Evolutionary conservation across 306 rosid genomes (phyloP), one percentile per base, ranked within the genome.

Genomic region (Dalbergia cultrata): DNA sequence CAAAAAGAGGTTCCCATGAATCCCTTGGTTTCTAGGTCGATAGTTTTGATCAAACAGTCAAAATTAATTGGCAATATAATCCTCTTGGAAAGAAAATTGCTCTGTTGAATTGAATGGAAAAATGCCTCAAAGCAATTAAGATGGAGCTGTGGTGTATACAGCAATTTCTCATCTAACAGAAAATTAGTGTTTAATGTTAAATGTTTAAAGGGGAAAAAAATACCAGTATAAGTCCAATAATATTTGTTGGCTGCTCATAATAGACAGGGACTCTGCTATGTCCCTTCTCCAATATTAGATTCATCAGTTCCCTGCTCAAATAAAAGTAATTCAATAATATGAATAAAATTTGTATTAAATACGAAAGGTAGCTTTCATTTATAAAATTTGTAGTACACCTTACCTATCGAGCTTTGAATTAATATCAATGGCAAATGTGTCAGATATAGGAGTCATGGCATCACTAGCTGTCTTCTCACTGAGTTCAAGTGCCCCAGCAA

Each of bases 201-300:
- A 31, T 39, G 66, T 17, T 54, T 64, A 7, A 54, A 71, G 63
- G 39, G 41, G 21, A 18, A 26, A 62, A 39, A 39, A 26, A 74
- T 66, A 95, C 99, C 92, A 95, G 82, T 70, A 93, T 45, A 61
- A 95, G 93, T 59, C 98, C 99, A 67, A 95, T 91, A 56, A 95
- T 93, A 88, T 93, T 95, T 54, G 92, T 89, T 14, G 89, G 81
- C 70, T 95, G 92, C 89, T 95, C 98, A 33, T 95, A 91, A 82
- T 88, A 93, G 79, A 95, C 99, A 52, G 99, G 99, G 33, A 95
- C 94, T 88, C 99, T 91, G 75, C 99, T 95, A 74, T 95, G 99
- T 75, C 99, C 99, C 71, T 90, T 91, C 85, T 87, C 98, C 87
- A 93, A 80, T 81, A 95, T 85, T 22, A 84, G 72, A 85, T 70